These are phyloP conservation scores for Ustilago tritici DNA, from an alignment of 1,284 basidiomycete genomes.

Conservation along the genomic window DNA sequence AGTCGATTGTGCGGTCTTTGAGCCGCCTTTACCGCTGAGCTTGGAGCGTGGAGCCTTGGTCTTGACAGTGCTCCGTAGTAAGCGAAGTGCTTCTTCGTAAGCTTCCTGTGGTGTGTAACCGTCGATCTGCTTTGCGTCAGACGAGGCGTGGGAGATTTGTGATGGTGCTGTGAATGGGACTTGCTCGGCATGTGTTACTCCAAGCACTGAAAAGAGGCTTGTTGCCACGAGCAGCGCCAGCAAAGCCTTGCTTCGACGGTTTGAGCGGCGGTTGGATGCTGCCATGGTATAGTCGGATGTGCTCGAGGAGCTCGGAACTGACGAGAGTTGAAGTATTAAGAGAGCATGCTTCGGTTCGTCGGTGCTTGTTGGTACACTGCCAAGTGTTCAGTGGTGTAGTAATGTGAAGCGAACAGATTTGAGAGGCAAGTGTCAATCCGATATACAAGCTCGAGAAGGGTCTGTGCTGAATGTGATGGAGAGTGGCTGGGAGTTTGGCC, in stretches of 20 bases:
- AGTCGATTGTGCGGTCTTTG: neutral
- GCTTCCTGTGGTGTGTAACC: conserved; percentile 33
- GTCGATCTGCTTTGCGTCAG: neutral
- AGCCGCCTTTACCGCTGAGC: conserved; percentile 2
- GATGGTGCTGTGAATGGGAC: conserved; percentile 8
- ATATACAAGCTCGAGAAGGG: conserved; percentile 6
- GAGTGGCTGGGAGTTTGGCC: neutral
- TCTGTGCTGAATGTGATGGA: conserved; percentile 14
- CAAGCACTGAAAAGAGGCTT: conserved; percentile 26
- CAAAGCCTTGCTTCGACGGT: conserved; percentile 20
- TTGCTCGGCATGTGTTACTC: conserved; percentile 23
- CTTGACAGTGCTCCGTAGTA: conserved; percentile 48
- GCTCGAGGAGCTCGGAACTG: neutral
- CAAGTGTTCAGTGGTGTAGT: neutral
- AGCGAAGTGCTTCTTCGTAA: conserved; percentile 50
- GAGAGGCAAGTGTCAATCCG: neutral
- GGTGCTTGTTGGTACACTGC: neutral
- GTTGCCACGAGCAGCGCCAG: conserved; percentile 23
- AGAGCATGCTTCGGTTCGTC: neutral
- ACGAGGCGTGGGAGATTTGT: neutral
- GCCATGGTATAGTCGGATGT: conserved; percentile 12
- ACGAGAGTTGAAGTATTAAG: neutral
- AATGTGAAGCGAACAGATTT: neutral
- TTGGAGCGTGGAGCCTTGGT: conserved; percentile 22
- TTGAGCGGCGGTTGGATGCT: conserved; percentile 14